Base-by-base conservation (phyloP, 495 filamentous ascomycete species). In the Chaetomium fimeti region DNA sequence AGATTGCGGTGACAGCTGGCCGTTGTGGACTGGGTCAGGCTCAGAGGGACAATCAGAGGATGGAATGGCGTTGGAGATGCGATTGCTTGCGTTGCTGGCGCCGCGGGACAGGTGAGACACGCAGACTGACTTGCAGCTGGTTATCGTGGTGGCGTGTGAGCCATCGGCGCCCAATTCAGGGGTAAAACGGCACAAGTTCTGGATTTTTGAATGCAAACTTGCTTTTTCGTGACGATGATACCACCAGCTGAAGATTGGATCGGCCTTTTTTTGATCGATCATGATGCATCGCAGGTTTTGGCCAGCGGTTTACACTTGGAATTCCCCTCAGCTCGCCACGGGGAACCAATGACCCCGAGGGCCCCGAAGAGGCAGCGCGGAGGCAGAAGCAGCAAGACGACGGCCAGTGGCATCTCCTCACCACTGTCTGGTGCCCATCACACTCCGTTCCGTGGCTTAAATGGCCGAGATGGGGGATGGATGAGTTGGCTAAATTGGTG, bases 401-500 rank as follows among this genome's bases (percentile, higher is more conserved):
- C 40, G 13, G 25, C 32, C 32, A 36, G 32, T 36, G 32, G 32
- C 32, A 36, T 36, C 32, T 36, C 32, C 7, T 36, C 32, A 36
- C 32, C 32, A 36, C 8, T 36, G 32, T 9, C 32, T 11, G 7
- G 6, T 1, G 32, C 32, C 32, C 36, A 8, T 15, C 22, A 15
- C 38, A 11, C 22, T 43, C 55, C 13, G 38, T 27, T 57, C 55
- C 38, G 36, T 43, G 36, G 2, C 8, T 6, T 36, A 47, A 47
- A 29, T 25, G 54, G 54, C n/a, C 54, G 28, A 55, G 53, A 56
- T 28, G 42, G 57, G 48, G 47, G 48, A 27, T 20, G 16, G 60
- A 59, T 66, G 67, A 64, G 67, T 29, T 69, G 67, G 64, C 69
- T 60, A 66, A 65, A 69, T 67, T 60, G 58, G 48, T 66, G 63